Evolutionary conservation across 805 yeast species (phyloP), one percentile per base, ranked within the genome.

Genomic region (Lachancea fermentati): DNA sequence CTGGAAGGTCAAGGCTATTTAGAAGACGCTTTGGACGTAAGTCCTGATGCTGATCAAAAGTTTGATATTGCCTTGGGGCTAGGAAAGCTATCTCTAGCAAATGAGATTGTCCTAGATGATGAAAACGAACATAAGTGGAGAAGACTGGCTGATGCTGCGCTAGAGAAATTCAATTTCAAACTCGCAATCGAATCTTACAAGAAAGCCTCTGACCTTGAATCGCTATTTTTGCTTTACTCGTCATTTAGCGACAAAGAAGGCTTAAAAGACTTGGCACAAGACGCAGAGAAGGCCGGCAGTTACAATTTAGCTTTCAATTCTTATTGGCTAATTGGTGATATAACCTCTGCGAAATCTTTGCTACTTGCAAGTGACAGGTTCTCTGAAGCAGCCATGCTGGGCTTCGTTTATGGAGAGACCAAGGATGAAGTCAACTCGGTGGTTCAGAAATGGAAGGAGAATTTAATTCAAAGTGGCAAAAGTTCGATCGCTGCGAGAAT

Each of bases 301-400:
- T 85, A 79, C 64, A 93, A 93, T 62, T 69, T 89, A 43, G 95
- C 97, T 18, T 93, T 88, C 70, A 87, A 85, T 58, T 83, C 96
- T 9, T 79, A 79, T 61, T 93, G 97, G 97, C 69, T 79, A 40
- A 75, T 81, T 24, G 91, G 95, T 30, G 84, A 87, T 57, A 69
- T 78, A 29, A 65, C 67, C 13, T 69, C 72, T 31, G 83, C 89
- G 49, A 71, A 80, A 40, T 75, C 76, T 16, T 68, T 93, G 48
- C 72, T 93, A 52, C 69, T 75, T 34, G 69, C 74, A 55, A 74
- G 86, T 39, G 85, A 76, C 29, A 76, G 95, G 58, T 71, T 69
- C 44, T 71, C 95, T 1, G 98, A 93, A 63, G 96, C 96, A 24
- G 75, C 96, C 2, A 59, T 93, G 46, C 75, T 93, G 48, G 84